Evolutionary conservation across 352 stramenopile species (phyloP), one percentile per base, ranked within the genome.

Genomic region (Globisporangium paddicum): DNA sequence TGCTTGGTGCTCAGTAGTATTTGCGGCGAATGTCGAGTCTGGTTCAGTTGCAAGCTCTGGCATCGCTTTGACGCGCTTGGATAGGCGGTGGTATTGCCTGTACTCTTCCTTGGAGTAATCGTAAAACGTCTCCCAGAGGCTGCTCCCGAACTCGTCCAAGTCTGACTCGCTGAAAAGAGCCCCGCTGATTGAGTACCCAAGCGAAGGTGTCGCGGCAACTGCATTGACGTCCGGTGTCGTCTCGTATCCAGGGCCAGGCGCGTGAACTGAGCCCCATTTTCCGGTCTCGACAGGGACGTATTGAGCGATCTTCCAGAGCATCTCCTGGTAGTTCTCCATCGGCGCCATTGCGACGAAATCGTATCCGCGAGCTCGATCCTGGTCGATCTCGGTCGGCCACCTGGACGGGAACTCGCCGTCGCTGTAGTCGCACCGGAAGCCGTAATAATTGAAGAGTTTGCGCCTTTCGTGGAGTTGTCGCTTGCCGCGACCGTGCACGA

Each of bases 391-490:
- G 0, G 86, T 86, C 10, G 87, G 91, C 91, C 91, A 98, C 28
- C 80, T 72, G 11, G 86, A 96, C 14, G 89, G 89, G 55, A 97
- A 97, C 9, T 88, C 82, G 26, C 89, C 89, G 57, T 97, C 86
- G 55, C 87, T 86, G 48, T 96, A 97, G 66, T 98, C 93, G 41
- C 94, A 80, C n/a, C 93, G 81, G 26, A 82, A 82, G 26, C 79
- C 86, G 63, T 97, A 98, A 58, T 79, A 97, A 73, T 98, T 92
- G 72, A 96, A 98, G 13, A 98, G 55, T 28, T 76, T 72, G 11
- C 89, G 78, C 42, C 82, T 94, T 28, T 67, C 37, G 66, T 98
- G 94, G 1, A 64, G 23, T 3, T 72, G 67, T 9, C 93, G 70
- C 57, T 91, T 94, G 2, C 91, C 89, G 18, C 79, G 82, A 16